phyloP scores from a whole-genome alignment of 192 early-diverging fungal species.

The Mortierella hygrophila region DNA sequence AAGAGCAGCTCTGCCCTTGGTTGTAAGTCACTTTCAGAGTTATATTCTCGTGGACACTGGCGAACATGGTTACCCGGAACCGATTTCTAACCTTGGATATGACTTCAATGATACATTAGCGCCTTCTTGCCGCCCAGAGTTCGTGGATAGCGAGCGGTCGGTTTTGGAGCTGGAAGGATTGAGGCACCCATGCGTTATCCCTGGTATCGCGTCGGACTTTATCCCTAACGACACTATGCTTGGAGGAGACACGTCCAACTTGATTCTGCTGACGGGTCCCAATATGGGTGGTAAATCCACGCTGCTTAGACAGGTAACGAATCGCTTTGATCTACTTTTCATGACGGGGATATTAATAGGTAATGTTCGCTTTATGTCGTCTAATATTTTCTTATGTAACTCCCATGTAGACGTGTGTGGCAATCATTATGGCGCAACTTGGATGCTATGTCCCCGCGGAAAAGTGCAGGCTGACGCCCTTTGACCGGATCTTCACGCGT shows the following conservation, averaged over 20 bases:
- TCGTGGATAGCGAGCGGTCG: slow-evolving; percentile 75
- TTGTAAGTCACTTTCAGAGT: slow-evolving; percentile 53
- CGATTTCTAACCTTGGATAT: not conserved
- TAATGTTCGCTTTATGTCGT: not conserved
- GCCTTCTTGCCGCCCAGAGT: slow-evolving; percentile 88
- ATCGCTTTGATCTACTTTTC: not conserved
- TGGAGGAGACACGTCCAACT: slow-evolving; percentile 72
- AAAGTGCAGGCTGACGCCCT: slow-evolving; percentile 77
- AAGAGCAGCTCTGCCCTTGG: slow-evolving; percentile 75
- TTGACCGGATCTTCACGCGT: slow-evolving; percentile 96
- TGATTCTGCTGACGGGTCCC: slow-evolving; percentile 97
- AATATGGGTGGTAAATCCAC: slow-evolving; percentile 99
- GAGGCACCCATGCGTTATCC: slow-evolving; percentile 92
- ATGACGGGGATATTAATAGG: not conserved
- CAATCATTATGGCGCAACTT: slow-evolving; percentile 95
- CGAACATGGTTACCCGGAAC: not conserved
- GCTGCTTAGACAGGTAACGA: slow-evolving; percentile 85
- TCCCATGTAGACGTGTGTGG: slow-evolving; percentile 79
- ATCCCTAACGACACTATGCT: slow-evolving; percentile 96
- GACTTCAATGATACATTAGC: slow-evolving; percentile 39
- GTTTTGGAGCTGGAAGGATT: slow-evolving; percentile 88
- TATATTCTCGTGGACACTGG: not conserved
- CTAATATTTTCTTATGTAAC: slow-evolving; percentile 1
- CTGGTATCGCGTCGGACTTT: slow-evolving; percentile 77
- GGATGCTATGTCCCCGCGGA: slow-evolving; percentile 95